These are phyloP conservation scores for Aspergillus nomiae DNA, from an alignment of 2,329 filamentous ascomycete genomes.

Conservation along the genomic window DNA sequence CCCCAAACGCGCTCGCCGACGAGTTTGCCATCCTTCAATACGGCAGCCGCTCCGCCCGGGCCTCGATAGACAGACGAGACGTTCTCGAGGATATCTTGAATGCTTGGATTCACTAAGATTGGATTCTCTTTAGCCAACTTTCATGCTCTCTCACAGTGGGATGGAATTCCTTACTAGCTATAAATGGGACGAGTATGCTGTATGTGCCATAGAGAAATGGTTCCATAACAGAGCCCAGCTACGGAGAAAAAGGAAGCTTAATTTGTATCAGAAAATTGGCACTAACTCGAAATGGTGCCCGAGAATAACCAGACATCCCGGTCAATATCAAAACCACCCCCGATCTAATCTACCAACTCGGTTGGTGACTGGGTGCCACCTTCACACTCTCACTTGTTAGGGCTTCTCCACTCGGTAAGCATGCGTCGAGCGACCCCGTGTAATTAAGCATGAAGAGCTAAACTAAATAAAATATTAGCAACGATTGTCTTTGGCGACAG, in stretches of 20 bases:
- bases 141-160: too few relatives aligned
- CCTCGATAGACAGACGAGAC: constrained; percentile 33
- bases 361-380: not conserved
- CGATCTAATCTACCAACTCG: not conserved
- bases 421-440: too few relatives aligned
- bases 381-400: too few relatives aligned
- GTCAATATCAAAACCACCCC: not conserved
- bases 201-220: too few relatives aligned
- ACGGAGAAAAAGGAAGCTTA: too few relatives aligned
- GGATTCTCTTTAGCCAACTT: not conserved
- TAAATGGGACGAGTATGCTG: not conserved
- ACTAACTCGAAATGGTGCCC: not conserved
- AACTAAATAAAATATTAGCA: too few relatives aligned
- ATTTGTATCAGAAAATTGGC: not conserved
- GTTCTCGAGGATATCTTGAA: constrained; percentile 20
- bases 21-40: constrained; percentile 47
- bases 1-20: constrained; percentile 46
- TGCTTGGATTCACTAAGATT: not conserved
- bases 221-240: not conserved
- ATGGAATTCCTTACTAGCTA: not conserved
- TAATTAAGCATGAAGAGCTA: too few relatives aligned
- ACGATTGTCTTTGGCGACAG: too few relatives aligned
- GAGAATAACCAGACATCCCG: not conserved
- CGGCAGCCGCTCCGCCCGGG: constrained; percentile 46
- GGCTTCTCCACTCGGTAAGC: too few relatives aligned